Percentiles rank a stretch among this genome's conserved stretches.
phyloP scores from a whole-genome alignment of 2,329 filamentous ascomycete species.

The Botryotinia convoluta region DNA sequence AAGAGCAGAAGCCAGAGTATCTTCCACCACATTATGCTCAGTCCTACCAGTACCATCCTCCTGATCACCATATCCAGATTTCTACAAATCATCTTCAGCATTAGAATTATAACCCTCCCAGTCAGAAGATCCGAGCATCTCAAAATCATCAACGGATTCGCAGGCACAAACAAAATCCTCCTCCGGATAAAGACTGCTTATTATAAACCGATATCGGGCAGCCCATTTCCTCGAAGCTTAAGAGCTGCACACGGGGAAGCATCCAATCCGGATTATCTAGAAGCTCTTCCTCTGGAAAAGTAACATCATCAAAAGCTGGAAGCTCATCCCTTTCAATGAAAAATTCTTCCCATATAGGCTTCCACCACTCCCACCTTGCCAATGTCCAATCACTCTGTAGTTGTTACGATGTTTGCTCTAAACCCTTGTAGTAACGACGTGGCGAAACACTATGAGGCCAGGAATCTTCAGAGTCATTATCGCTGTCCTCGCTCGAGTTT shows the following conservation, averaged over 20 bases:
- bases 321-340: neutral
- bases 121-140: neutral
- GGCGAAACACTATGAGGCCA: neutral
- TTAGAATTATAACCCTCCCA: neutral
- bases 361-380: neutral
- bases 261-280: neutral
- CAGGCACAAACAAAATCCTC: neutral
- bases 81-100: neutral
- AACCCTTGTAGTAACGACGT: neutral
- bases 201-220: neutral
- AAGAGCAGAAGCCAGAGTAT: neutral
- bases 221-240: neutral
- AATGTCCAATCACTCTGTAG: neutral
- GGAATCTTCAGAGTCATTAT: neutral
- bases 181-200: neutral
- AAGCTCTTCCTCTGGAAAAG: neutral
- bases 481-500: neutral
- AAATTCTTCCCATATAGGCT: neutral
- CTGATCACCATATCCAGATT: neutral
- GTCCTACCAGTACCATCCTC: neutral
- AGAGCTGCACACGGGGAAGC: neutral
- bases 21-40: neutral
- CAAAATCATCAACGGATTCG: neutral
- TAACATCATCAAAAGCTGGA: neutral
- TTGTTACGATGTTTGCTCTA: fast-evolving